Evolutionary conservation across 2,329 filamentous ascomycete genomes (phyloP).

Genomic region (Colletotrichum godetiae): DNA sequence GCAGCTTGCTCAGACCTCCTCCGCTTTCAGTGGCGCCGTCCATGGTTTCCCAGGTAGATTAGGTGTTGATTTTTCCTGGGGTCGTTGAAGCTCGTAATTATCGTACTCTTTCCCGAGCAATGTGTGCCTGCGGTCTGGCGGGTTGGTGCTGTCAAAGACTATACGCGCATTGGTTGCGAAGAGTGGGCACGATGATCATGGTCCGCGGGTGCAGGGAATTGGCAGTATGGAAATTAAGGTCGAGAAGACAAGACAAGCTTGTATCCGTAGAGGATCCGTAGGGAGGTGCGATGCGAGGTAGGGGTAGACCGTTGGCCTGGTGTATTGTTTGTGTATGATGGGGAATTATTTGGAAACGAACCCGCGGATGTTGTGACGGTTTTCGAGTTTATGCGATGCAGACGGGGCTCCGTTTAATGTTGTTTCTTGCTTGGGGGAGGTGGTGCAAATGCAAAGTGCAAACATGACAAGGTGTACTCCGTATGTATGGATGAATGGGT

Average conservation of each 20-base stretch:
- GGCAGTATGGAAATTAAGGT: slow-evolving; percentile 26
- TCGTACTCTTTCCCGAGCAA: slow-evolving; percentile 20
- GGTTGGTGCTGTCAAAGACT: slow-evolving; percentile 12
- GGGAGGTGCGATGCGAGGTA: not conserved
- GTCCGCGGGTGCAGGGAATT: slow-evolving; percentile 10
- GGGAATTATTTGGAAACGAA: not conserved
- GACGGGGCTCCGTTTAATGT: not conserved
- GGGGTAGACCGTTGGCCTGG: not conserved
- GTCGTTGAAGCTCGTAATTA: slow-evolving; percentile 1
- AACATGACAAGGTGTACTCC: not conserved
- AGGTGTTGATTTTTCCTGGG: not conserved
- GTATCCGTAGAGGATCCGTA: not conserved
- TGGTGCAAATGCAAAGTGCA: not conserved
- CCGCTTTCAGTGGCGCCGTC: slow-evolving; percentile 20
- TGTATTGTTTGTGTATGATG: not conserved
- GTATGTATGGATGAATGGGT: not conserved
- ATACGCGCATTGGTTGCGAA: slow-evolving; percentile 30
- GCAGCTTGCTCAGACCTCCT: slow-evolving; percentile 57
- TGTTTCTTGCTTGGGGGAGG: not conserved
- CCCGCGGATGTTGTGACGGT: not conserved
- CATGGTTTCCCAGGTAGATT: slow-evolving; percentile 17
- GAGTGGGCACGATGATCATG: slow-evolving; percentile 21
- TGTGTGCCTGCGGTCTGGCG: slow-evolving; percentile 2
- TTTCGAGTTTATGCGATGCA: not conserved
- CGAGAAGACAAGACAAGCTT: not conserved